Base-by-base conservation (phyloP, 23 red algal genomes). In the Gracilaria vermiculophylla region DNA sequence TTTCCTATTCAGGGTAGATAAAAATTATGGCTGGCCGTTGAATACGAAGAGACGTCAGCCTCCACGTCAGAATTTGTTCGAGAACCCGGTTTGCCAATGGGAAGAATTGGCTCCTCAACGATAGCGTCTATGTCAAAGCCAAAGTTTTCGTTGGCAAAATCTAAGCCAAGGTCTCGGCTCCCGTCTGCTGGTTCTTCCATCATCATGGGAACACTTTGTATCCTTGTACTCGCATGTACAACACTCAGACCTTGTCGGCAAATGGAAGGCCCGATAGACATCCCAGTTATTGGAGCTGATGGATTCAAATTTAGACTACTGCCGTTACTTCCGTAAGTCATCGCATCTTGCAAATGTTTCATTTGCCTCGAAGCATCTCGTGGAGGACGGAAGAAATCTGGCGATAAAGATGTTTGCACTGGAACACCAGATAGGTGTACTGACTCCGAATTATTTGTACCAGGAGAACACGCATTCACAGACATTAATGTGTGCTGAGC, bases 61-160 rank as follows among this genome's bases (percentile, higher is more conserved):
- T 4, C 55, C 7, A 60, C 8, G 6, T 10, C n/a, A 5, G 39
- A 27, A 42, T 24, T 16, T 4, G 34, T 5, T 19, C 39, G 34
- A 19, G 64, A 42, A 10, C 1, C 27, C 21, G 64, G 19, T 36
- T 78, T 57, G 52, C 74, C 39, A 16, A 37, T 40, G 17, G 78
- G 80, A 36, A 56, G 83, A n/a, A 62, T 48, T 14, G 43, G 50
- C 35, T 97, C 94, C 71, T 97, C 82, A 33, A 97, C 81, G 47
- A 97, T 97, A 8, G 84, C 72, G 75, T 94, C 95, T 48, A 98
- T 98, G 56, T 98, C 87, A 79, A 98, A 98, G 1, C 95, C 95
- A 80, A 98, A 98, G 86, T 98, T 94, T 47, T 98, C 90, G 20
- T 94, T 94, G 9, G 90, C 95, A 54, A 98, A 98, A 42, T 98